phyloP scores from a whole-genome alignment of 192 early-diverging fungal species.

The Paraglomus occultum region DNA sequence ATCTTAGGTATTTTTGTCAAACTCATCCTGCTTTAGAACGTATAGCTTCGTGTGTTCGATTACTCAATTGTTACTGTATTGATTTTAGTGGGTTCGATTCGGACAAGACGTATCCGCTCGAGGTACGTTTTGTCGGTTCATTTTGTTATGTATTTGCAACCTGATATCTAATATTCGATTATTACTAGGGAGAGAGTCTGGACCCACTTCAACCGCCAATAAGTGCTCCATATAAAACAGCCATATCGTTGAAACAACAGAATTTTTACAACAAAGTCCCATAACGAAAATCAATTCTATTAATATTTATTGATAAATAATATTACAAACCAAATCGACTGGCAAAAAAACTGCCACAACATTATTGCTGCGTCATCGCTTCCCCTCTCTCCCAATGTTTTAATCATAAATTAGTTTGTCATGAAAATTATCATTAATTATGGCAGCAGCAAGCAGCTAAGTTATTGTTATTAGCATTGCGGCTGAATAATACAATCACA shows the following conservation, averaged over 20 bases:
- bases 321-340: too few relatives aligned
- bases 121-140: slow-evolving; percentile 42
- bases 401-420: too few relatives aligned
- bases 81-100: slow-evolving; percentile 72
- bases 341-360: too few relatives aligned
- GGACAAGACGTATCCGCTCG: slow-evolving; percentile 79
- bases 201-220: slow-evolving; percentile 85
- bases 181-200: slow-evolving; percentile 41
- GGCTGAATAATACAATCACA: too few relatives aligned
- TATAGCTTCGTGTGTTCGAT: neutral
- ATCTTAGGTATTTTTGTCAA: slow-evolving; percentile 55
- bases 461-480: too few relatives aligned
- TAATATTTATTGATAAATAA: too few relatives aligned
- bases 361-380: too few relatives aligned
- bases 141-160: slow-evolving; percentile 22
- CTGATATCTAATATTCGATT: neutral
- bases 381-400: too few relatives aligned
- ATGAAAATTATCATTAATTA: too few relatives aligned
- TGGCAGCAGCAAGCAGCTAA: too few relatives aligned
- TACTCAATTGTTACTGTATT: neutral
- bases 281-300: neutral
- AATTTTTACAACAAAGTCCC: slow-evolving; percentile 66
- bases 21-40: slow-evolving; percentile 14
- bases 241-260: slow-evolving; percentile 70
- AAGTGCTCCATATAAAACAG: slow-evolving; percentile 84